Evolutionary conservation across 228 moss, liverwort and hornwort species (phyloP).

Genomic region (Sphagnum magellanicum): DNA sequence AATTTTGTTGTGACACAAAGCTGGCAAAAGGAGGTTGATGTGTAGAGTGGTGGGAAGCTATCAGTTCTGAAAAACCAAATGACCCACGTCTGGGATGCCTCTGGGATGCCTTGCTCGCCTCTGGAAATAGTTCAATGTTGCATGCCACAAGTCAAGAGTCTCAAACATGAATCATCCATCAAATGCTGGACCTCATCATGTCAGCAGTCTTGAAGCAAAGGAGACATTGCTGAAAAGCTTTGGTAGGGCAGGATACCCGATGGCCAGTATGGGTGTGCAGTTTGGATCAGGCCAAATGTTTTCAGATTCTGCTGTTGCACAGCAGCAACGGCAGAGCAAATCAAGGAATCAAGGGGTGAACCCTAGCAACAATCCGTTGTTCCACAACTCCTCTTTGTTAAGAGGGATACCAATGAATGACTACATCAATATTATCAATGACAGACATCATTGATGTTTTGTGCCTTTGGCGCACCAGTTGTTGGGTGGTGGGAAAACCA

Average conservation of each 20-base stretch:
- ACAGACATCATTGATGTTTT: constrained; percentile 40
- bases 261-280: constrained; percentile 31
- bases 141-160: constrained; percentile 36
- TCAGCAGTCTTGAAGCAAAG: constrained; percentile 33
- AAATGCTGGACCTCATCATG: constrained; percentile 23
- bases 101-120: constrained; percentile 18
- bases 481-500: constrained; percentile 22
- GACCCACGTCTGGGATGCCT: constrained; percentile 73
- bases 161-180: constrained; percentile 34
- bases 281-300: constrained; percentile 40
- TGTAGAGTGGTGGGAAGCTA: constrained; percentile 37
- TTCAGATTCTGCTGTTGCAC: constrained; percentile 14
- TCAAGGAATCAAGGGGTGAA: constrained; percentile 39
- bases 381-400: constrained; percentile 26
- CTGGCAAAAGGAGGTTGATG: constrained; percentile 72
- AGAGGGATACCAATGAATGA: constrained; percentile 37
- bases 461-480: constrained; percentile 36
- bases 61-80: constrained; percentile 55
- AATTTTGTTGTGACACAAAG: constrained; percentile 65
- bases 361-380: constrained; percentile 21
- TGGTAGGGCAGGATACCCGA: constrained; percentile 32
- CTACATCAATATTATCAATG: constrained; percentile 55
- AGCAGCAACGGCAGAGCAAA: constrained; percentile 16
- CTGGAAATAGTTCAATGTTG: constrained; percentile 32
- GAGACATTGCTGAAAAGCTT: constrained; percentile 50